Percentiles rank a stretch among this genome's conserved stretches.
phyloP scores from a whole-genome alignment of 768 basidiomycete genomes.

The Rubroboletus pulcherrimus region DNA sequence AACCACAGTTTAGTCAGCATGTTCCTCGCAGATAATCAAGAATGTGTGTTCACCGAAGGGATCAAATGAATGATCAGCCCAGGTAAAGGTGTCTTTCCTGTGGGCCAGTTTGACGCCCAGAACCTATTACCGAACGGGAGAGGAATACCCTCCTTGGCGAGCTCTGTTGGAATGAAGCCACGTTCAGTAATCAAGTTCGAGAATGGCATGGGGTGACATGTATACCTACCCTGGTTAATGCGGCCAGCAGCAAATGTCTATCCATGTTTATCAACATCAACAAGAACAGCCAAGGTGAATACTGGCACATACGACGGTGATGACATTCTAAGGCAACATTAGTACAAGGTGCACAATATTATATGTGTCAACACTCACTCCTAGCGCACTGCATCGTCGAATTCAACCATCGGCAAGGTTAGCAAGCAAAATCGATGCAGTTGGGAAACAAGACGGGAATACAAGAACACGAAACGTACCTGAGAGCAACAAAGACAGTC shows the following conservation, averaged over 20 bases:
- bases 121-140: constrained; percentile 56
- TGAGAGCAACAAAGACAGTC: constrained; percentile 52
- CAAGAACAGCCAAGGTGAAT: not conserved
- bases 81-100: constrained; percentile 50
- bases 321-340: constrained; percentile 22
- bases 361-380: constrained; percentile 16
- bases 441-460: not conserved
- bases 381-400: constrained; percentile 30
- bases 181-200: not conserved
- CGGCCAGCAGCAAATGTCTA: constrained; percentile 50
- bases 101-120: constrained; percentile 62
- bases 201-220: not conserved
- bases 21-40: not conserved
- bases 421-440: not conserved
- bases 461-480: constrained; percentile 28
- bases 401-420: not conserved
- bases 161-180: constrained; percentile 32
- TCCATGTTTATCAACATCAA: not conserved
- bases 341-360: not conserved
- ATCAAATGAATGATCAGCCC: constrained; percentile 54
- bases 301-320: constrained; percentile 25
- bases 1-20: constrained; percentile 8
- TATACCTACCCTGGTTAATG: constrained; percentile 46
- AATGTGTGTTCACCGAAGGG: constrained; percentile 37
- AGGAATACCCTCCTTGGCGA: constrained; percentile 61